Evolutionary conservation across 1,284 basidiomycete species (phyloP), one percentile per base, ranked within the genome.

Genomic region (Naganishia cerealis): DNA sequence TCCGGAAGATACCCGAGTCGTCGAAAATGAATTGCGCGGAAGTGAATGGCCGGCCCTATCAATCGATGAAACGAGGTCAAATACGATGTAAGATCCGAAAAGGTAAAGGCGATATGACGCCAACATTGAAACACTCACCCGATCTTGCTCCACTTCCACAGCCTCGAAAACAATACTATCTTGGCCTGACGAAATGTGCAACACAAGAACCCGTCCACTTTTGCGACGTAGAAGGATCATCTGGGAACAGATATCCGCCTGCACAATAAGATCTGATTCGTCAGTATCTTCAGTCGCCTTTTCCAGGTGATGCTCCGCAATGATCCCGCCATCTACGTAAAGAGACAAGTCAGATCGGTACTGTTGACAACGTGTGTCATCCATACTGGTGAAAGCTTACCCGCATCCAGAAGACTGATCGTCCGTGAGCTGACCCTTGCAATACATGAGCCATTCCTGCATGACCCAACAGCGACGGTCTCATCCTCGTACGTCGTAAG

Each of bases 401-500:
- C 61, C 4, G 61, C 38, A 21, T 63, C 39, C 42, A 63, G 21
- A 16, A 63, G 3, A 39, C 21, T 63, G 15, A 63, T 40, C 15
- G 61, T n/a, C 3, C n/a, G 18, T 29, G 50, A 7, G 61, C 61
- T 21, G 3, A 63, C 61, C 29, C 61, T 40, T 29, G 50, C 61
- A 15, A 53, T 54, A 29, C 42, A 43, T 43, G 50, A 42, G 4
- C 8, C 50, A 29, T 42, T 33, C 3, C 39, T 38, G 48, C 61
- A 63, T 3, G 50, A 13, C 13, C 61, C 61, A 2, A 40, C 50
- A 26, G 61, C 38, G n/a, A 63, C 18, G 9, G 61, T 63, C 13
- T 53, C 50, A 18, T 40, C 61, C 38, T 63, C 61, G 38, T 29
- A 54, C 15, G 61, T 63, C 21, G 42, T 52, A 39, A 63, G n/a